These are phyloP conservation scores for Boletus coccyginus DNA, from an alignment of 768 basidiomycete genomes.

Conservation along the genomic window DNA sequence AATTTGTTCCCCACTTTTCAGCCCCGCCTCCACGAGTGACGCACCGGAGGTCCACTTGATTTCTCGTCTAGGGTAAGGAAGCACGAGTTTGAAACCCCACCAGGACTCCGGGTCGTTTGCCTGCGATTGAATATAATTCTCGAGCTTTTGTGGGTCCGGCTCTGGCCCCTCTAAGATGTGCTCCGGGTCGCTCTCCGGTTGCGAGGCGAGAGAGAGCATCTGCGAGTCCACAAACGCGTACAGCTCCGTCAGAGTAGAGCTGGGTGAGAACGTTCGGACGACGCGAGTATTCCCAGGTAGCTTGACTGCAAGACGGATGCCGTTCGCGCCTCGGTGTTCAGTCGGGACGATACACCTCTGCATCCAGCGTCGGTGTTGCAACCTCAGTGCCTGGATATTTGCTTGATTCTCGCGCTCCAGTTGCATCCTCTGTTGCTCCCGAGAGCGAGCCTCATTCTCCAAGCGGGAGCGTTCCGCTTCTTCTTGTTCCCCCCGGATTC, in stretches of 20 bases:
- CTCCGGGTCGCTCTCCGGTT: constrained; percentile 40
- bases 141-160: constrained; percentile 36
- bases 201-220: constrained; percentile 43
- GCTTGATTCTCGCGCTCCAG: constrained; percentile 37
- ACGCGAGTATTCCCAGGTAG: constrained; percentile 55
- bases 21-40: constrained; percentile 42
- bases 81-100: constrained; percentile 72
- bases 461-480: constrained; percentile 34
- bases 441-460: constrained; percentile 29
- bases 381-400: constrained; percentile 36
- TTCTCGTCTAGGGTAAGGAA: constrained; percentile 68
- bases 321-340: constrained; percentile 23
- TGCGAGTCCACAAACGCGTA: constrained; percentile 74
- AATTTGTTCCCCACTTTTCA: constrained; percentile 62
- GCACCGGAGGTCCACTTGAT: constrained; percentile 46
- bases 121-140: constrained; percentile 34
- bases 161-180: constrained; percentile 37
- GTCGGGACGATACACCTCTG: constrained; percentile 44
- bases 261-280: constrained; percentile 51
- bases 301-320: constrained; percentile 51
- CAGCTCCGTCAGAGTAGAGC: constrained; percentile 55
- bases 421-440: constrained; percentile 35
- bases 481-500: constrained; percentile 45
- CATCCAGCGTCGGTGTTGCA: constrained; percentile 61
- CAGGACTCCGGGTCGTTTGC: constrained; percentile 38